Evolutionary conservation across 345 rosid genomes (phyloP).

Genomic region (Eucalyptus decipiens): DNA sequence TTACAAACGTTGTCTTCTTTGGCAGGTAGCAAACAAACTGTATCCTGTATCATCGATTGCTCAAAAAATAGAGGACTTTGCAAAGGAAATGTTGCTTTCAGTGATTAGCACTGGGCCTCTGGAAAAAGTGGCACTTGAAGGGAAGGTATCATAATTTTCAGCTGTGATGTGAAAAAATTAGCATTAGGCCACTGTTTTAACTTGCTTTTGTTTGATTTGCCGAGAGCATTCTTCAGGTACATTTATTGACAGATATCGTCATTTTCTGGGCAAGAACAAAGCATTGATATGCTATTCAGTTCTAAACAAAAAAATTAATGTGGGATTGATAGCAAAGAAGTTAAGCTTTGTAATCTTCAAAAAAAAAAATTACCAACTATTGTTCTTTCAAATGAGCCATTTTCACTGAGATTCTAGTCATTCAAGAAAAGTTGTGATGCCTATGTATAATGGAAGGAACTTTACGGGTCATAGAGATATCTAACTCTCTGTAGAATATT

Average conservation of each 20-base stretch:
- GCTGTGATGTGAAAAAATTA: neutral
- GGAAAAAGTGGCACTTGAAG: conserved; percentile 32
- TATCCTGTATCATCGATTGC: conserved; percentile 66
- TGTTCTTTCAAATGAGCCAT: neutral
- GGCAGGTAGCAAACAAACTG: conserved; percentile 93
- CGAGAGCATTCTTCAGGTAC: neutral
- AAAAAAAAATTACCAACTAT: neutral
- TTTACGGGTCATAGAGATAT: neutral
- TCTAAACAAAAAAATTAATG: neutral
- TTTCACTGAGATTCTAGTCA: neutral
- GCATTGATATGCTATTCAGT: neutral
- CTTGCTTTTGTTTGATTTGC: neutral
- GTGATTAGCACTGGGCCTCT: conserved; percentile 21
- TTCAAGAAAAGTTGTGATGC: neutral
- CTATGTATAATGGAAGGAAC: neutral
- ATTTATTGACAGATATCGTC: neutral
- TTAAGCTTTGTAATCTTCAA: neutral
- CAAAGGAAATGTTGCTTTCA: conserved; percentile 57
- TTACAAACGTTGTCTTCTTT: conserved; percentile 2
- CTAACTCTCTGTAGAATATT: neutral
- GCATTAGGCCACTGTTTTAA: neutral
- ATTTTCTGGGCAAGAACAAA: neutral
- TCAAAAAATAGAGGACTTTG: conserved; percentile 82
- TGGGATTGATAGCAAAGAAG: neutral
- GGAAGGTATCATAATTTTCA: conserved; percentile 36